Base-by-base conservation (phyloP, 2,329 filamentous ascomycete genomes). In the Trichoderma sp. region DNA sequence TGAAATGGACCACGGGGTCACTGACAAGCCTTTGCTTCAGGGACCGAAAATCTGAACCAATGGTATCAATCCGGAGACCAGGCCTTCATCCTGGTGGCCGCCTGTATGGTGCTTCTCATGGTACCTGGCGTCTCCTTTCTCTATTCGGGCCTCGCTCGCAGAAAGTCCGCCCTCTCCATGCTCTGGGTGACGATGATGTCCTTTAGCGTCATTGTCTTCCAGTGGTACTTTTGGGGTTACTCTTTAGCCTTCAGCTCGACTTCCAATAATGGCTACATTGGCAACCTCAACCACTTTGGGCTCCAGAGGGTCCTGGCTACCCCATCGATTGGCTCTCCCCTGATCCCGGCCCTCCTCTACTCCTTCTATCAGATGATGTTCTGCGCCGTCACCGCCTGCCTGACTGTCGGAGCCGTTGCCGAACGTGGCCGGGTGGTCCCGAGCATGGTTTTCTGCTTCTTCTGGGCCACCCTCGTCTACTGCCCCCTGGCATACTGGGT, bases 161-260 rank as follows among this genome's bases (percentile, higher is more conserved):
- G 96, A 86, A 99, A 99, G 86, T 98, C 96, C 6, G 96, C 96
- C 34, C 88, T 99, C 57, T 97, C 94, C 75, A 92, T 98, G 86
- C 96, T 99, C 79, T 98, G 95, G 94, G 94, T 95, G 15, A 94
- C 92, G 84, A 97, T 99, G 93, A 95, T 92, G 81, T 96, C 94
- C 61, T 92, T 92, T 80, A 95, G 93, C 62, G 91, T 98, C 80
- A 88, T 98, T 81, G 92, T 93, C 71, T 98, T 99, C 86, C 96
- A 99, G 85, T 99, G 96, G 96, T 98, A 98, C 80, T 98, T 99
- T 82, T 98, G 96, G 95, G 96, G 96, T 47, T 99, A 97, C 83
- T 97, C 95, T 15, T 87, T 99, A 73, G 95, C 95, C 67, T 98
- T 98, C 83, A 96, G 93, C 79, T 86, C 88, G 57, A 90, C 90